A percentile compares a stretch with the other conserved stretches of the same genome.
phyloP scores from a whole-genome alignment of 768 basidiomycete species.

The Glaciozyma martinii region DNA sequence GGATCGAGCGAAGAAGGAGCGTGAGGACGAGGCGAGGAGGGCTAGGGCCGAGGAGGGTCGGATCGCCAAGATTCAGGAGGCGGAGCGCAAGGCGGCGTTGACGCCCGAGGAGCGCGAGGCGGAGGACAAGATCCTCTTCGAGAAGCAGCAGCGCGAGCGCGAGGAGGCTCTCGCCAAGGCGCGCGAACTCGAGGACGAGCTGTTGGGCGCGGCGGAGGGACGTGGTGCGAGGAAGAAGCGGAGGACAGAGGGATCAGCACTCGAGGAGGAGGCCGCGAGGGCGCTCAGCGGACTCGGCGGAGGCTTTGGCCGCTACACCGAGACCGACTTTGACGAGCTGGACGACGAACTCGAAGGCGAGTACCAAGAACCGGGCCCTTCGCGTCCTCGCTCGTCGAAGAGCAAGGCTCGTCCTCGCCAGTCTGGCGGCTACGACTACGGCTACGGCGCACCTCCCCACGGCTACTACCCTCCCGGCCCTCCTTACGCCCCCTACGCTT shows the following conservation, averaged over 20 bases:
- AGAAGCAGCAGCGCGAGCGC: constrained; percentile 10
- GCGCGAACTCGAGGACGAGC: constrained; percentile 17
- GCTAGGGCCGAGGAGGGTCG: constrained; percentile 20
- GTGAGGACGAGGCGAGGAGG: constrained; percentile 20
- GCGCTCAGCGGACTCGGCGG: not conserved
- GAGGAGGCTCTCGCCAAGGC: constrained; percentile 1
- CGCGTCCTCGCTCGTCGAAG: constrained; percentile 21
- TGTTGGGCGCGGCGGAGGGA: constrained; percentile 5
- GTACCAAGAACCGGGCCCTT: constrained; percentile 8
- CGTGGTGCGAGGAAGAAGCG: constrained; percentile 26
- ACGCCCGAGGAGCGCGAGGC: constrained; percentile 27
- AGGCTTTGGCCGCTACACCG: constrained; percentile 20
- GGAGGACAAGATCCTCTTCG: constrained; percentile 15
- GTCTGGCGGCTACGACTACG: constrained; percentile 20
- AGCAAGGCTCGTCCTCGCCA: constrained; percentile 38
- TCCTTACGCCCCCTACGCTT: constrained; percentile 50
- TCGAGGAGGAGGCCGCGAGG: not conserved
- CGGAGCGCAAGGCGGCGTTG: constrained; percentile 16
- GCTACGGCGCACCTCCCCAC: constrained; percentile 35
- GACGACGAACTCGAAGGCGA: constrained; percentile 15
- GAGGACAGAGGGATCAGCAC: not conserved
- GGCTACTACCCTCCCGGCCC: constrained; percentile 33
- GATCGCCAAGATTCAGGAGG: constrained; percentile 23
- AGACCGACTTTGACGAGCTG: constrained; percentile 18
- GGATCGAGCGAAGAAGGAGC: constrained; percentile 24